Evolutionary conservation across 306 rosid genomes (phyloP).

Genomic region (Astragalus membranaceus): DNA sequence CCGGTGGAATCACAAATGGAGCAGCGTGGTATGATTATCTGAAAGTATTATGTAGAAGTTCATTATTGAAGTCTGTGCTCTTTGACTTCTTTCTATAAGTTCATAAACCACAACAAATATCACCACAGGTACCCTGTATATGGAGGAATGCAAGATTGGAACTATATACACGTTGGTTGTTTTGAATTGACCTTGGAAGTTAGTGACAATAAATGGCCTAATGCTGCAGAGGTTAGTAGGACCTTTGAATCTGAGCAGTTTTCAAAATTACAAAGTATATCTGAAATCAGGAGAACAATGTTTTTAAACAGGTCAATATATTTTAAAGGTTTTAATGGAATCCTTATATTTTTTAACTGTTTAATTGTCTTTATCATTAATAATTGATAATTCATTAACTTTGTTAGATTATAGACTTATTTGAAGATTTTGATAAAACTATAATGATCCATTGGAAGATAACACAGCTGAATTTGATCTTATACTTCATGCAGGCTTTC

Average conservation of each 20-base stretch:
- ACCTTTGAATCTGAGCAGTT: slow-evolving; percentile 1
- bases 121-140: slow-evolving; percentile 84
- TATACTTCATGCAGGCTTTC: no score
- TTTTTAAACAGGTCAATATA: not conserved
- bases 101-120: slow-evolving; percentile 25
- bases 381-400: no score
- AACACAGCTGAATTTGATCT: not conserved
- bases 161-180: slow-evolving; percentile 79
- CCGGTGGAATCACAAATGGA: slow-evolving; percentile 78
- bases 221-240: slow-evolving; percentile 63
- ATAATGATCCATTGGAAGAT: not conserved
- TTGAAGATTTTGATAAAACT: no score
- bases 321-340: not conserved
- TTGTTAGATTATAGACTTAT: no score
- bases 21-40: slow-evolving; percentile 67
- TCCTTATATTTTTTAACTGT: not conserved
- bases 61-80: not conserved
- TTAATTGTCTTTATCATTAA: not conserved
- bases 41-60: slow-evolving; percentile 21
- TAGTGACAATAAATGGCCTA: slow-evolving; percentile 92
- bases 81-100: slow-evolving; percentile 1
- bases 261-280: not conserved
- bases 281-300: not conserved
- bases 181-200: slow-evolving; percentile 88
- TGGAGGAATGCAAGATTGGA: slow-evolving; percentile 99